A percentile compares a stretch with the other conserved stretches of the same genome.
These are phyloP conservation scores for Sicyos edulis DNA, from an alignment of 306 rosid genomes.

Conservation along the genomic window DNA sequence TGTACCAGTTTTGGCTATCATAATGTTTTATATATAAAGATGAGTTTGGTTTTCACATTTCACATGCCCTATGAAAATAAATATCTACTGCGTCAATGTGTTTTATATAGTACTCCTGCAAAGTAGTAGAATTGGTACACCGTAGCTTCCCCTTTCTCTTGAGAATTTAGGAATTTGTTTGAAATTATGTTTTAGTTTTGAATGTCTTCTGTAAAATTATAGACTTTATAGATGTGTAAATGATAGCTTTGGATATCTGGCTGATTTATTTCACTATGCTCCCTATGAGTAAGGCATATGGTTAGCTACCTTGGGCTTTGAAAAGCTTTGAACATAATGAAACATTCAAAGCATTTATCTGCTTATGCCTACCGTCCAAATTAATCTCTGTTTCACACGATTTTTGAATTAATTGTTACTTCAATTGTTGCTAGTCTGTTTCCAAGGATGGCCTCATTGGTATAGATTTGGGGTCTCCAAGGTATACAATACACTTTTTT, in stretches of 20 bases:
- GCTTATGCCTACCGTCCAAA: not conserved
- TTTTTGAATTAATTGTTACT: not conserved
- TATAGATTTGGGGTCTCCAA: too few species aligned
- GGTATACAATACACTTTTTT: too few species aligned
- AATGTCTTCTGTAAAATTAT: conserved; percentile 8
- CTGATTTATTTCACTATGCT: not conserved
- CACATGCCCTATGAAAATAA: not conserved
- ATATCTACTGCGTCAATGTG: not conserved
- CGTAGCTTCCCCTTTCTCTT: not conserved
- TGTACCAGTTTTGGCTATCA: not conserved
- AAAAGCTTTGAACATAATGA: not conserved
- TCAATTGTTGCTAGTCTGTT: not conserved
- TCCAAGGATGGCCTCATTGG: too few species aligned
- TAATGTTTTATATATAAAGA: not conserved
- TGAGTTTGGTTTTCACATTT: conserved; percentile 4
- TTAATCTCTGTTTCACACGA: not conserved
- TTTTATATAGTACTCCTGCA: conserved; percentile 1
- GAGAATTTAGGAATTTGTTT: not conserved
- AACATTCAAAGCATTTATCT: not conserved
- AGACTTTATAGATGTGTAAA: conserved; percentile 6
- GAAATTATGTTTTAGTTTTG: not conserved
- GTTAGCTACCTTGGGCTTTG: not conserved
- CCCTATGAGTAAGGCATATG: not conserved
- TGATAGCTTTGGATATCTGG: conserved; percentile 5
- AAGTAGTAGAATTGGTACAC: not conserved